Evolutionary conservation across 176 grass and related monocot genomes (phyloP), one percentile per base, ranked within the genome.

Genomic region (Urochloa ruziziensis): DNA sequence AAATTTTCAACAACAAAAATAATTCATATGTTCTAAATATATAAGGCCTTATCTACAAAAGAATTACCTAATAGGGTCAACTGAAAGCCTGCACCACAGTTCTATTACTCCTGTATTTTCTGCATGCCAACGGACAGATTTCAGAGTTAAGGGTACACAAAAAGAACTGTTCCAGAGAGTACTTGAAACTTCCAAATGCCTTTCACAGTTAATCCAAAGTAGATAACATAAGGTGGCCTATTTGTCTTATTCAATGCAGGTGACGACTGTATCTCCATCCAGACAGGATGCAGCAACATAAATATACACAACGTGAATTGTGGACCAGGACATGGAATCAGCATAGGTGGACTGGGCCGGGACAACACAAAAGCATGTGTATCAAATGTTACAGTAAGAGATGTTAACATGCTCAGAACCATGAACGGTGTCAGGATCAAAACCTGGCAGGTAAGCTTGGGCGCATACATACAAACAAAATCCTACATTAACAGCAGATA

Each of bases 321-420:
- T 92, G 96, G 96, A 81, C 96, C 96, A 68, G 96, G 96, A 16
- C 96, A 99, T 79, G 93, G 93, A 75, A 99, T 99, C 75, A 99
- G 97, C 79, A 99, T 99, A 85, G 97, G 96, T 17, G 96, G 97
- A 73, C 86, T 99, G 83, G 97, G 97, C 57, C 85, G 85, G 79
- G 93, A 96, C 86, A 99, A 94, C 74, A 94, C 91, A 82, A 99
- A 99, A 88, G 91, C 97, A 78, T 99, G 97, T 70, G 97, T 99
- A 72, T 95, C 97, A 18, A 96, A 99, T 90, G 85, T 99, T 83
- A 99, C 97, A 43, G 87, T 99, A 48, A 86, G 97, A 85, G 93
- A 96, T 69, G 79, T 94, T 63, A 96, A 92, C 60, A 94, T 96
- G 89, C 91, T 92, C 84, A 91, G 89, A 81, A 99, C 97, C 10